phyloP scores from a whole-genome alignment of 768 basidiomycete species.

The Mrakia blollopis region DNA sequence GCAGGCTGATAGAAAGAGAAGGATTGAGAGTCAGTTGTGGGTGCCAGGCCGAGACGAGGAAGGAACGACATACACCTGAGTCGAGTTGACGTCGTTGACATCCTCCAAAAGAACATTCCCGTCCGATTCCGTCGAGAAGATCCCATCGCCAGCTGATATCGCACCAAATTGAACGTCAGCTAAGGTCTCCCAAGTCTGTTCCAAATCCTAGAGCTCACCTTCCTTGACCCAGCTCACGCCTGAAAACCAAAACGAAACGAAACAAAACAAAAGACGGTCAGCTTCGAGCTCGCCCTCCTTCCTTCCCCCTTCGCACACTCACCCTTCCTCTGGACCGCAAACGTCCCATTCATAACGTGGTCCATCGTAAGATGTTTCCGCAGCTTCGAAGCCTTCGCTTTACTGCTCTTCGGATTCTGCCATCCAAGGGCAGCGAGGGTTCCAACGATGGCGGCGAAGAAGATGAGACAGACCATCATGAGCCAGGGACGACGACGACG shows the following conservation, averaged over 20 bases:
- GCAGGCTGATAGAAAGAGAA: not conserved
- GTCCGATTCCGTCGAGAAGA: constrained; percentile 61
- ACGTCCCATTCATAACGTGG: constrained; percentile 89
- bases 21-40: not conserved
- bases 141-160: constrained; percentile 79
- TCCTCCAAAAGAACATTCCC: constrained; percentile 74
- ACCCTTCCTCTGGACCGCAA: constrained; percentile 46
- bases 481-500: constrained; percentile 36
- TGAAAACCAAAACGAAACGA: not conserved
- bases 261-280: too few relatives aligned
- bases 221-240: constrained; percentile 81
- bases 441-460: constrained; percentile 64
- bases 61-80: constrained; percentile 47
- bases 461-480: constrained; percentile 57
- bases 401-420: constrained; percentile 54
- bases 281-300: not conserved
- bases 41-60: not conserved
- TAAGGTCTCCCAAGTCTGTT: not conserved
- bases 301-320: not conserved
- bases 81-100: constrained; percentile 51
- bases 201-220: constrained; percentile 60
- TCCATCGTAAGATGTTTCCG: constrained; percentile 72
- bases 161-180: not conserved
- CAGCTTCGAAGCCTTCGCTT: constrained; percentile 48
- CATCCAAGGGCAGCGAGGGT: constrained; percentile 69